Evolutionary conservation across 768 basidiomycete genomes (phyloP).

Genomic region (Lentinula aciculospora): DNA sequence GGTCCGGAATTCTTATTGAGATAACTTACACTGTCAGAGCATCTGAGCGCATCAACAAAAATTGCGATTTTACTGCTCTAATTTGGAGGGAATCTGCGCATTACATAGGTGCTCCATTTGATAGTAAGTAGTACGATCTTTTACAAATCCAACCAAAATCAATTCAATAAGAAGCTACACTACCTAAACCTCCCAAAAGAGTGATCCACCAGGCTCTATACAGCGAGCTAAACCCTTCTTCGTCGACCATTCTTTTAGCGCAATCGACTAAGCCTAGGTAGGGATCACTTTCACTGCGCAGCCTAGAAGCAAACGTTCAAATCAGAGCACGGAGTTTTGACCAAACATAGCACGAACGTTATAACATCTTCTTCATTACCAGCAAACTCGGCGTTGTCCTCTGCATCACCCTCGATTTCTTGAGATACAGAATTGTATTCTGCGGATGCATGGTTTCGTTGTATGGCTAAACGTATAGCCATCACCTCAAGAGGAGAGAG

Average conservation of each 20-base stretch:
- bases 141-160: neutral
- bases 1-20: too few relatives aligned
- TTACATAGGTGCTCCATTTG: neutral
- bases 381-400: conserved; percentile 56
- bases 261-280: conserved; percentile 74
- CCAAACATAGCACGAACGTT: conserved; percentile 45
- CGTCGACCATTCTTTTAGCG: conserved; percentile 66
- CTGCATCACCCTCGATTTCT: conserved; percentile 62
- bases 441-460: conserved; percentile 74
- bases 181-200: conserved; percentile 53
- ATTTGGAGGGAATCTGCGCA: neutral
- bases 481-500: conserved; percentile 81
- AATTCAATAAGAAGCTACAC: neutral
- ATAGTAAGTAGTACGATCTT: neutral
- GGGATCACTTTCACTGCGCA: conserved; percentile 75
- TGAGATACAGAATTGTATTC: conserved; percentile 73
- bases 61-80: too few relatives aligned
- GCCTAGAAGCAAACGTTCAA: conserved; percentile 28
- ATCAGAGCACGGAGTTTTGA: neutral
- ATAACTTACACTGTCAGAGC: too few relatives aligned
- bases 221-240: conserved; percentile 70
- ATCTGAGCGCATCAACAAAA: too few relatives aligned
- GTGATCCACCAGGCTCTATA: conserved; percentile 89
- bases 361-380: conserved; percentile 81
- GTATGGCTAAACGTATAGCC: conserved; percentile 71